phyloP scores from a whole-genome alignment of 345 rosid species.

The Euphorbia lathyris region DNA sequence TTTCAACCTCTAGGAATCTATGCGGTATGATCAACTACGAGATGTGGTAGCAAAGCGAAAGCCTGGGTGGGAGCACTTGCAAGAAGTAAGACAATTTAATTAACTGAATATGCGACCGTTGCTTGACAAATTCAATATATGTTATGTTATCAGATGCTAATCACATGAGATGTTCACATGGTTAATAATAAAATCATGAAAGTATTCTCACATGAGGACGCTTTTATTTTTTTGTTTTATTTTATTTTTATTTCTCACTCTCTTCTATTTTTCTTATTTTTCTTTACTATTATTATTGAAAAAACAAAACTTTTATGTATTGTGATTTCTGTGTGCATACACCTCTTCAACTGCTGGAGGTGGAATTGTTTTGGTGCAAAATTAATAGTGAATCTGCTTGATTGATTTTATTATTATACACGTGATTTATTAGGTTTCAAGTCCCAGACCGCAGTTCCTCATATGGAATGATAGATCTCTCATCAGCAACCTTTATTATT shows the following conservation, averaged over 20 bases:
- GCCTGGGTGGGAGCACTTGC: constrained; percentile 95
- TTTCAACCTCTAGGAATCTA: constrained; percentile 59
- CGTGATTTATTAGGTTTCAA: background rate
- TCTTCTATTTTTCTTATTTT: too few relatives aligned
- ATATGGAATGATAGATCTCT: background rate
- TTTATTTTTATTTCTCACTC: too few relatives aligned
- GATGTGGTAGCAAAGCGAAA: constrained; percentile 73
- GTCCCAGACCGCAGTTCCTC: background rate
- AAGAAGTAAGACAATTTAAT: constrained; percentile 55
- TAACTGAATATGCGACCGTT: background rate
- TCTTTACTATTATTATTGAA: too few relatives aligned
- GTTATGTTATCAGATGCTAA: background rate
- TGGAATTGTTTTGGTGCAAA: background rate
- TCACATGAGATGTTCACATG: background rate
- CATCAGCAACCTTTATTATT: background rate
- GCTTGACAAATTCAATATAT: background rate
- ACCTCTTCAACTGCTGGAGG: background rate
- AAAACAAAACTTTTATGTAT: too few relatives aligned
- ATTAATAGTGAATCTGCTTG: background rate
- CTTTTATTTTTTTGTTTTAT: too few relatives aligned
- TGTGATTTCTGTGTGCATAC: background rate
- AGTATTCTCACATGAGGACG: background rate
- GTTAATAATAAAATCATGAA: background rate
- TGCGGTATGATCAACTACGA: constrained; percentile 82
- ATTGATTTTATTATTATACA: background rate